Conservation (phyloP, 1,284 basidiomycete species). For the Entoloma clypeatum region DNA sequence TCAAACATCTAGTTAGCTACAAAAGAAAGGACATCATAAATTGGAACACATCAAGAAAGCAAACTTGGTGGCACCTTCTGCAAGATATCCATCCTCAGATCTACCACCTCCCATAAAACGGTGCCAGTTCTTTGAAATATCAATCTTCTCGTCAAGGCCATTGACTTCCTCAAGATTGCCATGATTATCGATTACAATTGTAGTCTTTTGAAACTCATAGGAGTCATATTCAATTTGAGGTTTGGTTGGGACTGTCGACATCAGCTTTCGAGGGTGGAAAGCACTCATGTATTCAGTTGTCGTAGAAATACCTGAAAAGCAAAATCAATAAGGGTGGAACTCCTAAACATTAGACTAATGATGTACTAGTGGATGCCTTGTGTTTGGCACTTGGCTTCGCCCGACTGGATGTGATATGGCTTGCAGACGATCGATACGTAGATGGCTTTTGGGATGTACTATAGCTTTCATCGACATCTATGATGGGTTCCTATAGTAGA, state of each 20-base stretch:
- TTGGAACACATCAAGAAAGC: slow-evolving; percentile 17
- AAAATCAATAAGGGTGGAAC: not conserved
- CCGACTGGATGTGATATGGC: not conserved
- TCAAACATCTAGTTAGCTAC: slow-evolving; percentile 1
- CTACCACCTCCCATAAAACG: slow-evolving; percentile 8
- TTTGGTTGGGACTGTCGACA: not conserved
- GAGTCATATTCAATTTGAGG: slow-evolving; percentile 11
- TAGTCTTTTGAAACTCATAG: slow-evolving; percentile 9
- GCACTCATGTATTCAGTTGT: slow-evolving; percentile 8
- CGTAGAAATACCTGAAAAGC: slow-evolving; percentile 1
- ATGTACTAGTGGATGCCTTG: slow-evolving; percentile 1
- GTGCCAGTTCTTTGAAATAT: slow-evolving; percentile 20
- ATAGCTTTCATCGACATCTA: not conserved
- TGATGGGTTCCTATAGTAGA: not conserved
- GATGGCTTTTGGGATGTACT: too few species aligned
- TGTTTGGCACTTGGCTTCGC: slow-evolving; percentile 1
- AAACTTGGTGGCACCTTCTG: slow-evolving; percentile 21
- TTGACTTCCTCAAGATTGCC: slow-evolving; percentile 10
- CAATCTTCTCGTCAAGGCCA: slow-evolving; percentile 13
- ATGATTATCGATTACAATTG: not conserved
- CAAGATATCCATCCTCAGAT: slow-evolving; percentile 17
- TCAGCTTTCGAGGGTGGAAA: slow-evolving; percentile 6
- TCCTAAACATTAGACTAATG: too few species aligned
- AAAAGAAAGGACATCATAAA: not conserved
- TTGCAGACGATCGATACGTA: too few species aligned